Evolutionary conservation across 1,139 yeast genomes (phyloP).

Genomic region (Saccharomycopsis hybrid): DNA sequence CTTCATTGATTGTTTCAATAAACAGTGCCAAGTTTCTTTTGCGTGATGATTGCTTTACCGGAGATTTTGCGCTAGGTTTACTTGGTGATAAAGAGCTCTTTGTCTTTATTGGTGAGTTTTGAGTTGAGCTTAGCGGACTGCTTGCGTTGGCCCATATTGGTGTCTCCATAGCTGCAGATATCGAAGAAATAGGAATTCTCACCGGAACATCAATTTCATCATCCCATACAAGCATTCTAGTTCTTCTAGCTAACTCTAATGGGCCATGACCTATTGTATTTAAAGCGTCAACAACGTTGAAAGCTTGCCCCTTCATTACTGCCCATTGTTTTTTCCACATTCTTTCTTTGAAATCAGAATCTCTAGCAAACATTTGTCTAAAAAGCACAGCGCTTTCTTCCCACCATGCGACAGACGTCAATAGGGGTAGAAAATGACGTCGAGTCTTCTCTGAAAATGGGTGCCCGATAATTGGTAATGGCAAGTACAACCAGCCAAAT

Average conservation of each 20-base stretch:
- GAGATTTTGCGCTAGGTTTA: not conserved
- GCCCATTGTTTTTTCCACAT: constrained; percentile 68
- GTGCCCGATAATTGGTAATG: constrained; percentile 56
- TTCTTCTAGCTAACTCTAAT: constrained; percentile 55
- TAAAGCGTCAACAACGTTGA: constrained; percentile 63
- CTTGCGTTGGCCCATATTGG: not conserved
- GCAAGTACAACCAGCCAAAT: constrained; percentile 71
- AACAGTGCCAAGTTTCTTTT: not conserved
- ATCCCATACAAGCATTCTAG: constrained; percentile 53
- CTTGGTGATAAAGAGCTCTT: no score
- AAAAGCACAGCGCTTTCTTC: constrained; percentile 47
- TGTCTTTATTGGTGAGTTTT: not conserved
- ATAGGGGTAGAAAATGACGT: constrained; percentile 49
- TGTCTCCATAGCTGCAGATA: constrained; percentile 1
- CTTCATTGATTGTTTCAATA: not conserved
- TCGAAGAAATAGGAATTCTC: constrained; percentile 18
- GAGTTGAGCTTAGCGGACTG: not conserved
- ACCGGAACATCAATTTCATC: constrained; percentile 56
- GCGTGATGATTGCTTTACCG: not conserved
- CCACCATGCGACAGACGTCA: constrained; percentile 70
- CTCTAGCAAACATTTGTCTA: constrained; percentile 45
- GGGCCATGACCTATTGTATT: constrained; percentile 59
- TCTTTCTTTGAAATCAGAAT: constrained; percentile 56
- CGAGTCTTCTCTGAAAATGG: constrained; percentile 58
- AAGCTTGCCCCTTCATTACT: constrained; percentile 73